Conservation (phyloP, 164 flowering plant species). For the Kalanchoe fedtschenkoi region DNA sequence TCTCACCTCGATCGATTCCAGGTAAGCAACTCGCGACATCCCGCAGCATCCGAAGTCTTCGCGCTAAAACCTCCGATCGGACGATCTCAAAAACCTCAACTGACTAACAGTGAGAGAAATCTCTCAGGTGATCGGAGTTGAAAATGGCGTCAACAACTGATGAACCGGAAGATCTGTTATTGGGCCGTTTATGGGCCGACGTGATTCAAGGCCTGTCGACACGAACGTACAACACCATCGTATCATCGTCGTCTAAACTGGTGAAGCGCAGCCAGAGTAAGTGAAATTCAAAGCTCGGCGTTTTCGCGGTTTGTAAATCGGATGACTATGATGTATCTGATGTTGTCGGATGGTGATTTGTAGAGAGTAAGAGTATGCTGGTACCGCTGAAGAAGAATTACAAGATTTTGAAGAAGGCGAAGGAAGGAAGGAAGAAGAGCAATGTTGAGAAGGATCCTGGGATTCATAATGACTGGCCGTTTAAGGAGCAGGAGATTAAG, state of each 20-base stretch:
- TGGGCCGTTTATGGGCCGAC: too few species aligned
- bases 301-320: background rate
- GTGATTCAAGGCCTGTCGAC: too few species aligned
- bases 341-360: background rate
- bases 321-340: background rate
- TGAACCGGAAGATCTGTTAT: too few species aligned
- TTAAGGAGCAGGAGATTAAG: constrained; percentile 93
- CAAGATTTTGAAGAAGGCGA: constrained; percentile 74
- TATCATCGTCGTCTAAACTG: constrained; percentile 22
- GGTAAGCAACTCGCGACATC: too few species aligned
- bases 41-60: too few species aligned
- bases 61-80: too few species aligned
- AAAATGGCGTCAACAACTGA: too few species aligned
- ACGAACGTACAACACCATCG: too few species aligned
- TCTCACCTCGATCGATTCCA: too few species aligned
- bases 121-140: too few species aligned
- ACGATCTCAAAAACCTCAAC: too few species aligned
- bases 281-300: background rate
- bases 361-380: constrained; percentile 96
- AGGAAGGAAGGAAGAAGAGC: constrained; percentile 38
- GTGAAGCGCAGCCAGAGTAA: constrained; percentile 42
- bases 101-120: too few species aligned
- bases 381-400: constrained; percentile 74
- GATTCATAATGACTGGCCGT: constrained; percentile 94
- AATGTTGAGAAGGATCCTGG: constrained; percentile 96